phyloP scores from a whole-genome alignment of 768 basidiomycete species.

The Termitomyces heimii region DNA sequence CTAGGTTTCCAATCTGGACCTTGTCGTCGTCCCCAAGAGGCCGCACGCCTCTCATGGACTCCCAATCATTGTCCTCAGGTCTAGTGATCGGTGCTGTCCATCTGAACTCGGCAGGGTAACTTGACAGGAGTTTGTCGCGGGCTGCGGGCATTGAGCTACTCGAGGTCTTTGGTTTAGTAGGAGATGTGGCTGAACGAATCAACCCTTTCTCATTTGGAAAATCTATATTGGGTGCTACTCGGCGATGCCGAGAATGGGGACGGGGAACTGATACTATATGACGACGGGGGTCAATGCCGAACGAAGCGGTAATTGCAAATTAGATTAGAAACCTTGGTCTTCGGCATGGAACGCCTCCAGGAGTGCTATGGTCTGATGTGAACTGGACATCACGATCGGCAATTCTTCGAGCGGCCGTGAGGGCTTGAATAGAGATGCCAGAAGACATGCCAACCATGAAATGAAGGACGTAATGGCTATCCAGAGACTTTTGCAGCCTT shows the following conservation, averaged over 20 bases:
- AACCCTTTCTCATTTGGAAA: not conserved
- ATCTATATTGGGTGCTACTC: not conserved
- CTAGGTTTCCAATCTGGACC: constrained; percentile 18
- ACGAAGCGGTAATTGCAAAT: not conserved
- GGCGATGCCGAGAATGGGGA: not conserved
- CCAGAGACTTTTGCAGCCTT: not conserved
- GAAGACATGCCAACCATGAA: constrained; percentile 5
- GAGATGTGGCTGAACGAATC: not conserved
- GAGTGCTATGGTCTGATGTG: constrained; percentile 8
- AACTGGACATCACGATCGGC: constrained; percentile 5
- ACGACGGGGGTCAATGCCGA: not conserved
- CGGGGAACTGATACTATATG: not conserved
- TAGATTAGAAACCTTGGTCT: constrained; percentile 1
- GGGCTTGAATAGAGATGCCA: constrained; percentile 1
- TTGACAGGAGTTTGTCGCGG: constrained; percentile 1
- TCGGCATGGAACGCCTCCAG: constrained; percentile 2
- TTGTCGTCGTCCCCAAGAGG: not conserved
- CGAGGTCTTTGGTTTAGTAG: not conserved
- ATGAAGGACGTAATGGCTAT: constrained; percentile 9
- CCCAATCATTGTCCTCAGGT: not conserved
- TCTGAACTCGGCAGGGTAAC: constrained; percentile 4
- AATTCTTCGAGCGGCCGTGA: constrained; percentile 4
- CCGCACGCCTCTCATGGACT: not conserved
- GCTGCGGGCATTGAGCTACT: not conserved
- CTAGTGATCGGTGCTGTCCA: not conserved